phyloP scores from a whole-genome alignment of 768 basidiomycete genomes.

The Leccinum boreale region DNA sequence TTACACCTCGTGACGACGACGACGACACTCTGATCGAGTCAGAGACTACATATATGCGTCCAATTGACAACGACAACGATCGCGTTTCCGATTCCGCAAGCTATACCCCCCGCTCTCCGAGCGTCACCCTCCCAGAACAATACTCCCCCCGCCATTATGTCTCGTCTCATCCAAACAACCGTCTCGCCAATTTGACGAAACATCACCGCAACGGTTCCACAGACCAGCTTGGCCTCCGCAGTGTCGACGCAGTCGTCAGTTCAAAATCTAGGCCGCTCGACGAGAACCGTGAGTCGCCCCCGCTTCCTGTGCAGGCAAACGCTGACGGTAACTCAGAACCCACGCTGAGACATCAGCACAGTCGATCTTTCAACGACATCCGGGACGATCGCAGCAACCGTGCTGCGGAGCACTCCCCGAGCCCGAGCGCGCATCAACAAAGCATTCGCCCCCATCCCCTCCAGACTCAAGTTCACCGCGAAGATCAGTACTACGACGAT shows the following conservation, averaged over 20 bases:
- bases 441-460: constrained; percentile 38
- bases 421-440: constrained; percentile 12
- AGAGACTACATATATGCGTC: constrained; percentile 31
- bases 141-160: constrained; percentile 31
- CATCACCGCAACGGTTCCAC: constrained; percentile 56
- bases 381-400: constrained; percentile 22
- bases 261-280: constrained; percentile 35
- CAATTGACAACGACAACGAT: constrained; percentile 33
- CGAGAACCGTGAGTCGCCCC: constrained; percentile 29
- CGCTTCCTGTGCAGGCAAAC: constrained; percentile 4
- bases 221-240: constrained; percentile 59
- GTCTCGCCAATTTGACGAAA: constrained; percentile 38
- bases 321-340: constrained; percentile 24
- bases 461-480: constrained; percentile 42
- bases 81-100: constrained; percentile 50
- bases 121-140: constrained; percentile 53
- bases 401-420: constrained; percentile 20
- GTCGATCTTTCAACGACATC: constrained; percentile 16
- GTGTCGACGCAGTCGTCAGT: constrained; percentile 56
- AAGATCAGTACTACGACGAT: constrained; percentile 65
- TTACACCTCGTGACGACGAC: constrained; percentile 41
- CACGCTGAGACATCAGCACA: constrained; percentile 18
- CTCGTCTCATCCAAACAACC: constrained; percentile 28
- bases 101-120: constrained; percentile 69
- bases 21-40: constrained; percentile 46